Percentiles rank a stretch among this genome's conserved stretches.
These are phyloP conservation scores for Stygiomarasmius scandens DNA, from an alignment of 1,284 basidiomycete genomes.

Conservation along the genomic window DNA sequence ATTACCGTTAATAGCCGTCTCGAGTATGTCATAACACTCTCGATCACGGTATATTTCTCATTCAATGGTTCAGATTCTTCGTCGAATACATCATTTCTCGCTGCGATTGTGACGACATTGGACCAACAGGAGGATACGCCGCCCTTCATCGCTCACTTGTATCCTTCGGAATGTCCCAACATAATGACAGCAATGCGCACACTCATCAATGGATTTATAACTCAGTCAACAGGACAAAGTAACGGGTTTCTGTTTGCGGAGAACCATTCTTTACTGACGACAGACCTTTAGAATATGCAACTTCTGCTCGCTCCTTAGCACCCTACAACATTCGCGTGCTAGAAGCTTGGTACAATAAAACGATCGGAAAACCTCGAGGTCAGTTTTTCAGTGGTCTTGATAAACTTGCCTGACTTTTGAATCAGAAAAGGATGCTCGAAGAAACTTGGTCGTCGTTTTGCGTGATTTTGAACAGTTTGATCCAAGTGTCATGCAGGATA, in stretches of 20 bases:
- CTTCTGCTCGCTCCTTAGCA: slow-evolving; percentile 52
- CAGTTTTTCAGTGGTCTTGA: no score
- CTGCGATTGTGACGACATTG: slow-evolving; percentile 43
- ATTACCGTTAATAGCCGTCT: slow-evolving; percentile 56
- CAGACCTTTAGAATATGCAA: slow-evolving; percentile 38
- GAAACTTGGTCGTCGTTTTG: slow-evolving; percentile 55
- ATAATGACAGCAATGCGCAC: slow-evolving; percentile 56
- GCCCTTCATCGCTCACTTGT: slow-evolving; percentile 50
- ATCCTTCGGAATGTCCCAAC: slow-evolving; percentile 60
- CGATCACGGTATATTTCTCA: slow-evolving; percentile 17
- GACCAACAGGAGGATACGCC: slow-evolving; percentile 28
- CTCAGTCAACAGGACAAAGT: slow-evolving; percentile 24
- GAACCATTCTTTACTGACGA: background rate
- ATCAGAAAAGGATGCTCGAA: slow-evolving; percentile 10
- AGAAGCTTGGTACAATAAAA: slow-evolving; percentile 56
- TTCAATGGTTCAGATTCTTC: slow-evolving; percentile 32
- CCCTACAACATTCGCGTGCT: slow-evolving; percentile 62
- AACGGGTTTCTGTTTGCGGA: slow-evolving; percentile 23
- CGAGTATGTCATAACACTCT: slow-evolving; percentile 39
- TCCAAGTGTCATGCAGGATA: slow-evolving; percentile 57
- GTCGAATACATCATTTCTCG: slow-evolving; percentile 45
- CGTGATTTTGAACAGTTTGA: slow-evolving; percentile 76
- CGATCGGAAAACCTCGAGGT: background rate
- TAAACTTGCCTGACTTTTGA: no score
- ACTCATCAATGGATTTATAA: slow-evolving; percentile 57